These are phyloP conservation scores for Pichia eremophila DNA, from an alignment of 805 yeast genomes.

Conservation along the genomic window DNA sequence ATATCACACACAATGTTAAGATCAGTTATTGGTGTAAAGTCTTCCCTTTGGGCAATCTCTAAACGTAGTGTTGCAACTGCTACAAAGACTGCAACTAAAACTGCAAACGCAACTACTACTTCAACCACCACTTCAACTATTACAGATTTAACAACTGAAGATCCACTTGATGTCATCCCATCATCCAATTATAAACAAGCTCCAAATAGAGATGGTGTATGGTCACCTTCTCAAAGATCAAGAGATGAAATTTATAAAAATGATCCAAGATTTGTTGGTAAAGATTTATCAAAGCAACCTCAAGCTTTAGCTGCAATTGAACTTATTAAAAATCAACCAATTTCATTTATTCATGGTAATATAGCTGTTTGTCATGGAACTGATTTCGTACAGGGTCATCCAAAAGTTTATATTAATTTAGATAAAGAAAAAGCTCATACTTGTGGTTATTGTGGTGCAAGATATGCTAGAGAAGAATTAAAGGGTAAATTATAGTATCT, in stretches of 20 bases:
- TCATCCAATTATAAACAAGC: slow-evolving; percentile 39
- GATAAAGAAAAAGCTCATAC: slow-evolving; percentile 65
- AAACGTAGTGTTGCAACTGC: slow-evolving; percentile 11
- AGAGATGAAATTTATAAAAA: slow-evolving; percentile 44
- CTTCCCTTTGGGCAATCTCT: neutral
- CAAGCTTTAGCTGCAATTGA: slow-evolving; percentile 79
- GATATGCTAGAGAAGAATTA: slow-evolving; percentile 49
- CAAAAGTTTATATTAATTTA: slow-evolving; percentile 70
- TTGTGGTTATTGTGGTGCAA: slow-evolving; percentile 76
- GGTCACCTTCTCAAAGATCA: slow-evolving; percentile 64
- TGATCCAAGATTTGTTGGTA: slow-evolving; percentile 63
- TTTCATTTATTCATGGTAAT: slow-evolving; percentile 46
- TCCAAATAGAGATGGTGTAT: slow-evolving; percentile 60
- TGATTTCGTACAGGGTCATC: slow-evolving; percentile 73
- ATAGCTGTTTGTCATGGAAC: slow-evolving; percentile 82
- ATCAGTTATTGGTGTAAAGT: neutral
- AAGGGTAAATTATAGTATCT: slow-evolving; percentile 20
- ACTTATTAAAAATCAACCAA: slow-evolving; percentile 65
- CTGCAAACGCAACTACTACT: slow-evolving; percentile 5
- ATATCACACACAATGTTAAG: no score
- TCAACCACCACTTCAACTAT: slow-evolving; percentile 5
- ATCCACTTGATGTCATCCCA: slow-evolving; percentile 13
- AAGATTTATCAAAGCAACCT: slow-evolving; percentile 61
- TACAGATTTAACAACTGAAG: slow-evolving; percentile 8
- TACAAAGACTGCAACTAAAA: slow-evolving; percentile 9